phyloP scores from a whole-genome alignment of 2,329 filamentous ascomycete genomes.

The Penicillium verrucosum region DNA sequence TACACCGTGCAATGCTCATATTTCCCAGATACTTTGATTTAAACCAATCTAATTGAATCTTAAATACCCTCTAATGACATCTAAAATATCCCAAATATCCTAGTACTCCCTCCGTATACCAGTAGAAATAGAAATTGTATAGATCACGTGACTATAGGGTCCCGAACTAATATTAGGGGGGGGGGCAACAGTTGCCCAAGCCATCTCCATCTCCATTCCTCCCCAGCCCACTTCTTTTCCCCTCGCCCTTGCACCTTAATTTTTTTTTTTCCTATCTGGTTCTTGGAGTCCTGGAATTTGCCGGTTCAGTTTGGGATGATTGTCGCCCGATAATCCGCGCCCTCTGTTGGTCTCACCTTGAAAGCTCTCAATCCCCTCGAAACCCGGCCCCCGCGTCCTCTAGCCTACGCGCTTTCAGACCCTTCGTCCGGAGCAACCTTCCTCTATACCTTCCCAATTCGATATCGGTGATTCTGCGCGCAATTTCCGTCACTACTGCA shows the following conservation, averaged over 20 bases:
- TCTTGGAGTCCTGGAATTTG: not conserved
- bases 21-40: not conserved
- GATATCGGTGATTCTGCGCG: not conserved
- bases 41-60: not conserved
- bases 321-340: slow-evolving; percentile 4
- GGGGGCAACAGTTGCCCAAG: slow-evolving; percentile 31
- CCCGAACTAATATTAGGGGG: slow-evolving; percentile 19
- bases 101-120: too few relatives aligned
- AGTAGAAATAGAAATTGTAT: not conserved
- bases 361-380: slow-evolving; percentile 13
- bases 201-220: slow-evolving; percentile 24
- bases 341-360: slow-evolving; percentile 8
- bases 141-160: slow-evolving; percentile 12
- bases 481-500: not conserved
- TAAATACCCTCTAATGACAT: not conserved
- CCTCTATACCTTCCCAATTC: not conserved
- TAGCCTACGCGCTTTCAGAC: slow-evolving; percentile 12
- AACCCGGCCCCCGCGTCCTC: slow-evolving; percentile 16
- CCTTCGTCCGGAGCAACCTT: not conserved
- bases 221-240: slow-evolving; percentile 16
- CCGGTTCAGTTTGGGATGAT: slow-evolving; percentile 1
- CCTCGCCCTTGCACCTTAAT: slow-evolving; percentile 16
- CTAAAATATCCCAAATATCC: too few relatives aligned
- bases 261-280: slow-evolving; percentile 5
- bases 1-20: not conserved